Percentiles rank a stretch among this genome's conserved stretches.
Evolutionary conservation across 2,329 filamentous ascomycete species (phyloP).

Genomic region (Aspergillus fischeri): DNA sequence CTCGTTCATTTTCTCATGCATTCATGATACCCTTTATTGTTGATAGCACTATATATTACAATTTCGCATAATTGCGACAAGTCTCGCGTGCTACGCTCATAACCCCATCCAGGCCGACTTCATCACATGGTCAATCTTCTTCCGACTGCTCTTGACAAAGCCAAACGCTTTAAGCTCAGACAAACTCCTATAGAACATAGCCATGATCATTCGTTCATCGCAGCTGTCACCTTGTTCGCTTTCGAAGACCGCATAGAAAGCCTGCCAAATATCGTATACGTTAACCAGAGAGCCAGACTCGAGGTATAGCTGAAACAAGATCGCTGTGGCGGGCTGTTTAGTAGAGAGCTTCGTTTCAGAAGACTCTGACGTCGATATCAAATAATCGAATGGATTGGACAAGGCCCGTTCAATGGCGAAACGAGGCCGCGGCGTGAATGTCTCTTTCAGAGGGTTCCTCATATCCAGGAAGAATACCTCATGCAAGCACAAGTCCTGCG

Average conservation of each 20-base stretch:
- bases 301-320: constrained; percentile 60
- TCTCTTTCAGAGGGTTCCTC: constrained; percentile 53
- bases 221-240: constrained; percentile 28
- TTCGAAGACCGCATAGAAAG: constrained; percentile 53
- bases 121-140: constrained; percentile 86
- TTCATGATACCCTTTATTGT: constrained; percentile 30
- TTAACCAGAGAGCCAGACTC: constrained; percentile 61
- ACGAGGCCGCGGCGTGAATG: constrained; percentile 55
- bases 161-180: constrained; percentile 83
- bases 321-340: constrained; percentile 55
- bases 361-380: constrained; percentile 47
- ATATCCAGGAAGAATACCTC: constrained; percentile 58
- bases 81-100: constrained; percentile 19
- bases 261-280: constrained; percentile 58
- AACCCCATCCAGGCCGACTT: constrained; percentile 76
- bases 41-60: constrained; percentile 10
- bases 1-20: constrained; percentile 11
- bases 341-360: constrained; percentile 39
- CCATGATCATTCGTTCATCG: constrained; percentile 46
- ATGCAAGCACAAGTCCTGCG: constrained; percentile 49
- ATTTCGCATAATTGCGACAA: constrained; percentile 4
- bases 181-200: constrained; percentile 78
- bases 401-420: constrained; percentile 58
- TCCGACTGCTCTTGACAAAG: constrained; percentile 82
- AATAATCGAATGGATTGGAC: constrained; percentile 56